Evolutionary conservation across 139 green algal species (phyloP), one percentile per base, ranked within the genome.

Genomic region (Astrephomene gubernaculifera): DNA sequence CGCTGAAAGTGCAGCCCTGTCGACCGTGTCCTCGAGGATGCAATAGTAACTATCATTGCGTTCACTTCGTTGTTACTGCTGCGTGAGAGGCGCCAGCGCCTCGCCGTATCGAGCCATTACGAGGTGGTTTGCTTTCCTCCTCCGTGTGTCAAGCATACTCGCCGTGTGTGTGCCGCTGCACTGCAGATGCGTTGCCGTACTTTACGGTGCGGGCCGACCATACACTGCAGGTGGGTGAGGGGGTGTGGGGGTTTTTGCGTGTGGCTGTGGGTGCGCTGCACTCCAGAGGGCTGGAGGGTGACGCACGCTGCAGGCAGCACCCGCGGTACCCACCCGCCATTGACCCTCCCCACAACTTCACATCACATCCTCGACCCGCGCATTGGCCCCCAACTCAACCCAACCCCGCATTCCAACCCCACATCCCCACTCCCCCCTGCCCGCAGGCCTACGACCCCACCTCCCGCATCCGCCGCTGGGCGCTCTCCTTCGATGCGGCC

Each of bases 391-490:
- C 6, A 43, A 19, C 63, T 39, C 4, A 10, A 70, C 21, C 63
- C 6, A 19, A 9, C 5, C n/a, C 63, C 63, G 7, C 29, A 29
- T 10, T 10, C 31, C n/a, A 29, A 7, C 29, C 63, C 29, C 29
- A 24, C n/a, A n/a, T 39, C n/a, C 29, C 63, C 10, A 0, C 43
- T 44, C 9, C 10, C 41, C 25, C n/a, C 29, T 5, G 14, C 45
- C 9, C 53, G 2, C 78, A 89, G 76, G 87, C 91, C 0, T 91
- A 91, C 71, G 93, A 97, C 88, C 57, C 68, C n/a, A 45, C 73
- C 5, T 90, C 83, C 25, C 88, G 92, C 4, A 82, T 80, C 49
- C 85, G 91, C 44, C 87, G 88, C 33, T 98, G 96, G 96, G 73
- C 74, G 14, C 70, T 93, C 21, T 44, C 44, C 35, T 95, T 98